Evolutionary conservation across 1,284 basidiomycete genomes (phyloP).

Genomic region (Tilletia caries): DNA sequence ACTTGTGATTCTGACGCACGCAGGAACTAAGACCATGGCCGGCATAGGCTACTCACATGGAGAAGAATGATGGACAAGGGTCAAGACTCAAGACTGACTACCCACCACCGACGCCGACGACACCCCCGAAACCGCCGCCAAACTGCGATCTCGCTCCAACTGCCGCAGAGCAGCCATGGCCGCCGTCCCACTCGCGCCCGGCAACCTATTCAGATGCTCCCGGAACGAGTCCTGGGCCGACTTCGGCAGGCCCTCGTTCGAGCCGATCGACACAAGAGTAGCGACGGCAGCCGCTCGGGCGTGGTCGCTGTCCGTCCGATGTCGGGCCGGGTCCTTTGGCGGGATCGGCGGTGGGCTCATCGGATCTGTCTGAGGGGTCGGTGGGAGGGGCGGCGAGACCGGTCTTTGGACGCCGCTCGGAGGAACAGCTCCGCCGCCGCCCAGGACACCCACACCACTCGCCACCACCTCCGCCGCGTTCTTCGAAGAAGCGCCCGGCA

Average conservation of each 20-base stretch:
- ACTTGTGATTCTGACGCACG: too few relatives aligned
- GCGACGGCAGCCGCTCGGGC: constrained; percentile 4
- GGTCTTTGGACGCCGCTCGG: neutral
- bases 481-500: neutral
- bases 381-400: neutral
- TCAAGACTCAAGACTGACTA: too few relatives aligned
- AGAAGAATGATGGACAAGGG: too few relatives aligned
- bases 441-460: too few relatives aligned
- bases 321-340: constrained; percentile 24
- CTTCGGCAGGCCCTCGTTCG: constrained; percentile 4
- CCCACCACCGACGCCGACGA: too few relatives aligned
- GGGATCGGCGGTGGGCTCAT: constrained; percentile 24
- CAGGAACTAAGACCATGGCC: too few relatives aligned
- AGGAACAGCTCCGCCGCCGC: too few relatives aligned
- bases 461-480: neutral
- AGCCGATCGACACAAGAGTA: neutral
- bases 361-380: neutral
- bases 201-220: constrained; percentile 1
- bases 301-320: constrained; percentile 16
- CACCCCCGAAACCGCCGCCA: neutral
- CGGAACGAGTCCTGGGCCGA: constrained; percentile 17
- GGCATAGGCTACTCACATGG: too few relatives aligned
- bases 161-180: constrained; percentile 1
- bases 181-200: neutral
- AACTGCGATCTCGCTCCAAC: neutral